phyloP scores from a whole-genome alignment of 495 filamentous ascomycete species.

The Trichoderma orchidacearum region DNA sequence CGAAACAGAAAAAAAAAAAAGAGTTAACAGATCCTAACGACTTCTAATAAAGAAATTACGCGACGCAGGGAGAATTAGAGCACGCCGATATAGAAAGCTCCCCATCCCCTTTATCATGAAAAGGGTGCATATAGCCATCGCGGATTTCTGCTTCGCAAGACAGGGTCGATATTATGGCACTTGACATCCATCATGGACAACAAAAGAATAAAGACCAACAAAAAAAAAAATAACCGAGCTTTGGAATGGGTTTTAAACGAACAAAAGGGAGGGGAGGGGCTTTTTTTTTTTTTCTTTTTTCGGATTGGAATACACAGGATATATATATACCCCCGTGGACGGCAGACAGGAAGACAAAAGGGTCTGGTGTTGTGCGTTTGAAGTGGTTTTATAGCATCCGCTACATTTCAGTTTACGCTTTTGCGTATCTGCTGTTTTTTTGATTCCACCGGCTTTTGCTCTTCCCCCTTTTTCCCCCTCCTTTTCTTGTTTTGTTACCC shows the following conservation, averaged over 20 bases:
- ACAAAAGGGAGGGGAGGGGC: background rate
- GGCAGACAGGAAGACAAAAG: background rate
- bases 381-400: background rate
- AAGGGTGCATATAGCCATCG: background rate
- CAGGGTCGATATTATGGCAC: too few species aligned
- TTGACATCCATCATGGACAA: too few species aligned
- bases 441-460: background rate
- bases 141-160: background rate
- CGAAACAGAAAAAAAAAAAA: too few species aligned
- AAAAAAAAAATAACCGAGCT: background rate
- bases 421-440: background rate
- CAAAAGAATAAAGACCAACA: background rate
- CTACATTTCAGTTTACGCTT: background rate
- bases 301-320: background rate
- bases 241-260: background rate
- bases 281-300: too few species aligned
- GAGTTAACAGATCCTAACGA: background rate
- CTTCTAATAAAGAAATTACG: background rate
- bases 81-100: background rate
- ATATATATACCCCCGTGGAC: background rate
- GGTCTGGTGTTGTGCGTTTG: background rate
- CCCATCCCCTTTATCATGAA: background rate
- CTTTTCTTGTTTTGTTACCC: too few species aligned
- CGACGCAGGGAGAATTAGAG: background rate
- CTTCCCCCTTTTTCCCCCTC: background rate